Conservation (phyloP, 768 basidiomycete genomes). For the Kwoniella bestiolae region DNA sequence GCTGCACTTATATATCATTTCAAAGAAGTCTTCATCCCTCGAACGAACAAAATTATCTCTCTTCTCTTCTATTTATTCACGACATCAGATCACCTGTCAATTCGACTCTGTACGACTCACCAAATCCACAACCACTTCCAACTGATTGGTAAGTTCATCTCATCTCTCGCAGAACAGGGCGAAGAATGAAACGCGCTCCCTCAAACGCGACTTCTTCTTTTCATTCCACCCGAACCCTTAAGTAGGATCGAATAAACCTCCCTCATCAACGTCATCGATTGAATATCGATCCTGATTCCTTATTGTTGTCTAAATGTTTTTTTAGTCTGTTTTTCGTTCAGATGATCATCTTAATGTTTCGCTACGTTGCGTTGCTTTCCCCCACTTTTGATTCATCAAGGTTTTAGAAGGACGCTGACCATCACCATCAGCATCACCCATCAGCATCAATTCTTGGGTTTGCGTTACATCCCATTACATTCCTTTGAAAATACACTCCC, state of each 20-base stretch:
- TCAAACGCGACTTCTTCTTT: background rate
- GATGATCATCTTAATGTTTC: background rate
- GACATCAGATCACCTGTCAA: too few relatives aligned
- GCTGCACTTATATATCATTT: too few relatives aligned
- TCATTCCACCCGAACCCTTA: background rate
- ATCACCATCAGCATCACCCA: background rate
- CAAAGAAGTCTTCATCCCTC: too few relatives aligned
- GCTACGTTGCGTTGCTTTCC: background rate
- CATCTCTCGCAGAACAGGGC: too few relatives aligned
- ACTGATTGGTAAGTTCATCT: too few relatives aligned
- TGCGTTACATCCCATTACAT: background rate
- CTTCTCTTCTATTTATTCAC: too few relatives aligned
- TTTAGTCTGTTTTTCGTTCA: background rate
- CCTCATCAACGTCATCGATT: background rate
- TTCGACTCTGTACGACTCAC: too few relatives aligned
- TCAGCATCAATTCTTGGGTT: background rate
- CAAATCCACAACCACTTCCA: too few relatives aligned
- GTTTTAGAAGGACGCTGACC: background rate
- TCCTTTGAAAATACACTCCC: conserved; percentile 12
- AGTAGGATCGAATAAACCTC: background rate
- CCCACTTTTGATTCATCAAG: background rate
- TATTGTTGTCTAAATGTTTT: background rate
- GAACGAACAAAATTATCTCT: too few relatives aligned
- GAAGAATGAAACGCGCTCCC: too few relatives aligned
- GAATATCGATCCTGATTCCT: too few relatives aligned